Conservation (phyloP, 305 asterid species). For the Fraxinus nigra region DNA sequence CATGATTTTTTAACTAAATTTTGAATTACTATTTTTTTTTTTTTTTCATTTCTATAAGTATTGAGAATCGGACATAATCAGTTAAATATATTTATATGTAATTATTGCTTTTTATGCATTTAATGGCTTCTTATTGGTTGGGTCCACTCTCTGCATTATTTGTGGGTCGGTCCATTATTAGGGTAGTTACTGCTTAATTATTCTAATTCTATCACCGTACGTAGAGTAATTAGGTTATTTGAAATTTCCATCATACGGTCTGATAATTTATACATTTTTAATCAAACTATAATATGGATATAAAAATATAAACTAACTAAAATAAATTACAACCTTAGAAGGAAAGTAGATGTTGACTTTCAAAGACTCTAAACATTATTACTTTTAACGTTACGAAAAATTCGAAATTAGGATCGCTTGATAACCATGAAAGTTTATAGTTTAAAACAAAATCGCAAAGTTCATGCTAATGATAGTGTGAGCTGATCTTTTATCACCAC, state of each 20-base stretch:
- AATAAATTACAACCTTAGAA: not conserved
- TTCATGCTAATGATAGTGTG: not conserved
- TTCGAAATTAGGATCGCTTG: not conserved
- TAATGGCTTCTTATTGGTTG: conserved; percentile 47
- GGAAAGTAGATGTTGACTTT: not conserved
- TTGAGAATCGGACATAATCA: not conserved
- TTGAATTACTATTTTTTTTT: not conserved
- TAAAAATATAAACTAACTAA: not conserved
- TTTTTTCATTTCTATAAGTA: not conserved
- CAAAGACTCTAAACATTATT: not conserved
- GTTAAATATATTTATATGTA: not conserved
- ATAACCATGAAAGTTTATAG: not conserved
- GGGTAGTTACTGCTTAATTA: conserved; percentile 24
- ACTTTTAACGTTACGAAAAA: not conserved
- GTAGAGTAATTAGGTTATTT: conserved; percentile 24
- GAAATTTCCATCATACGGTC: conserved; percentile 34
- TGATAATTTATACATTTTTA: not conserved
- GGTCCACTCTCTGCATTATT: conserved; percentile 59
- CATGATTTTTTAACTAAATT: not conserved
- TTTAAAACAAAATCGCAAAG: not conserved
- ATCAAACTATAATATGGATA: not conserved
- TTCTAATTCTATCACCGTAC: conserved; percentile 13
- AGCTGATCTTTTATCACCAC: not conserved
- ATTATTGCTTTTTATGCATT: conserved; percentile 46
- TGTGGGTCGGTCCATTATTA: conserved; percentile 44